Evolutionary conservation across 805 yeast species (phyloP).

Genomic region (Saccharomycopsis sp.): DNA sequence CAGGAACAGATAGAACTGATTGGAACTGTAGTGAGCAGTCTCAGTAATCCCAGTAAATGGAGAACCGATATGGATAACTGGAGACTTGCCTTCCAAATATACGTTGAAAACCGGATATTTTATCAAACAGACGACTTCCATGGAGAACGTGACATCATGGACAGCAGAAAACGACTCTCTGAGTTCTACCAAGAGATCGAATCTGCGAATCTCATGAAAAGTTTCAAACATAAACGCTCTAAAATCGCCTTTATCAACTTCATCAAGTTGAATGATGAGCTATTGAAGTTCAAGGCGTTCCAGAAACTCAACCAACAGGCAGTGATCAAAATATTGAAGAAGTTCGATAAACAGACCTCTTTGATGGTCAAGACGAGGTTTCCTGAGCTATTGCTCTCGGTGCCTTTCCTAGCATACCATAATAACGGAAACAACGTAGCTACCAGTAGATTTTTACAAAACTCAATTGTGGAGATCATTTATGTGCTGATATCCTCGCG

Average conservation of each 20-base stretch:
- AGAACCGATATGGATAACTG: constrained; percentile 56
- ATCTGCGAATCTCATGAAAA: constrained; percentile 31
- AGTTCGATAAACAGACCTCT: constrained; percentile 68
- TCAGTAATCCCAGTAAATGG: constrained; percentile 36
- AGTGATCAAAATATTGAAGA: constrained; percentile 60
- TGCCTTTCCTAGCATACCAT: background rate
- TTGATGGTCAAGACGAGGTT: constrained; percentile 41
- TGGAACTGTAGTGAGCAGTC: constrained; percentile 33
- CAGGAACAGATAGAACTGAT: constrained; percentile 37
- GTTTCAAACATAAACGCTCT: constrained; percentile 43
- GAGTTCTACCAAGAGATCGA: constrained; percentile 37
- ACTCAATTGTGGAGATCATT: constrained; percentile 45
- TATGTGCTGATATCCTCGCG: constrained; percentile 50
- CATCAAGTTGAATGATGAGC: constrained; percentile 44
- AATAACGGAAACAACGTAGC: background rate
- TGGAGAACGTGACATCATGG: constrained; percentile 38
- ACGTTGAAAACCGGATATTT: constrained; percentile 61
- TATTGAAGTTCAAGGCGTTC: constrained; percentile 52
- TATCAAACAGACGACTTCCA: constrained; percentile 44
- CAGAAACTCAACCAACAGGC: constrained; percentile 60
- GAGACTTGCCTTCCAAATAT: constrained; percentile 61
- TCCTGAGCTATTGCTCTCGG: constrained; percentile 35
- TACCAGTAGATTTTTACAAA: constrained; percentile 30
- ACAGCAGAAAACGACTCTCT: constrained; percentile 39
- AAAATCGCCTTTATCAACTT: constrained; percentile 43